Evolutionary conservation across 2,329 filamentous ascomycete species (phyloP).

Genomic region (Fusarium humuli): DNA sequence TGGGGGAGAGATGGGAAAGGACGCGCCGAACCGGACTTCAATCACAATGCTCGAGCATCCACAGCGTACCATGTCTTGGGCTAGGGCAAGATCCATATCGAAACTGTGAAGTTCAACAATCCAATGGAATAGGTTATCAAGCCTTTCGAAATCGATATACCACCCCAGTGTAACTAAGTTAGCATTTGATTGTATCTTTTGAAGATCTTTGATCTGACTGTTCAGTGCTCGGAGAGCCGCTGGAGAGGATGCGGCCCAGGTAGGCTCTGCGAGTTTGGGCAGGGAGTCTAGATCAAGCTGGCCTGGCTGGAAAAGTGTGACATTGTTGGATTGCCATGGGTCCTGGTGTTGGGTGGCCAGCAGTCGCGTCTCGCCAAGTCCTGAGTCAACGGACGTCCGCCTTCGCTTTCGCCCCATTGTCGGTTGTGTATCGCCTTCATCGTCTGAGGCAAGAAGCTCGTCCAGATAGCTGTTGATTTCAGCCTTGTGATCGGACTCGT

Average conservation of each 20-base stretch:
- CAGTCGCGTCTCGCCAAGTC: conserved; percentile 26
- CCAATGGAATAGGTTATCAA: conserved; percentile 88
- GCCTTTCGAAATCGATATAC: conserved; percentile 77
- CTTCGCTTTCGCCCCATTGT: conserved; percentile 36
- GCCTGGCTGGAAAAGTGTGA: conserved; percentile 72
- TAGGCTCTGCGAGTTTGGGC: conserved; percentile 65
- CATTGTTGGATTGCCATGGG: background rate
- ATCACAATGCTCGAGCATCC: conserved; percentile 76
- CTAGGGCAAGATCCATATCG: conserved; percentile 74
- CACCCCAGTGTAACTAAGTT: conserved; percentile 79
- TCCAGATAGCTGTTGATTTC: conserved; percentile 35
- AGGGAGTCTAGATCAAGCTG: conserved; percentile 71
- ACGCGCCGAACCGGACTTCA: conserved; percentile 82
- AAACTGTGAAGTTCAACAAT: conserved; percentile 91
- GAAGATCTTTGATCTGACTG: conserved; percentile 70
- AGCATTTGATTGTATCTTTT: conserved; percentile 71
- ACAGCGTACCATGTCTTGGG: conserved; percentile 76
- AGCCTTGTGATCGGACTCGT: background rate
- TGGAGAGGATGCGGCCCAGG: conserved; percentile 47
- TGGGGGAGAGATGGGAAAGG: conserved; percentile 82
- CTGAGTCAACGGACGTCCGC: conserved; percentile 37
- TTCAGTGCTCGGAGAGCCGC: conserved; percentile 44
- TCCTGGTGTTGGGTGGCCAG: conserved; percentile 22
- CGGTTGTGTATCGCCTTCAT: conserved; percentile 9
- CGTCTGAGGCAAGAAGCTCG: conserved; percentile 40